Base-by-base conservation (phyloP, 2,329 filamentous ascomycete species). In the Epichloe aotearoae region DNA sequence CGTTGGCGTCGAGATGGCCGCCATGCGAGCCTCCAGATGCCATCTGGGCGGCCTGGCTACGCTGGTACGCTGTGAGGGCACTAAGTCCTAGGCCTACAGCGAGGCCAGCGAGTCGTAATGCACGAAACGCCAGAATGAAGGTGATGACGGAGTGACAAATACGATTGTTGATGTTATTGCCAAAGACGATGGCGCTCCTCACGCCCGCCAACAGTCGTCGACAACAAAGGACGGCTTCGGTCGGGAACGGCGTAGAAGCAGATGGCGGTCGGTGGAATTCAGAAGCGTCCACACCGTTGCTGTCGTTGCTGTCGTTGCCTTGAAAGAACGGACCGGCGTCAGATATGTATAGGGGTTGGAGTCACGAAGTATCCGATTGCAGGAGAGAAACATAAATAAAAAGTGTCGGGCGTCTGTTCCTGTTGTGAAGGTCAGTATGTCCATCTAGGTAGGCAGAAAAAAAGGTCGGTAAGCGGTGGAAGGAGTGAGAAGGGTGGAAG, bases 81-180 rank as follows among this genome's bases (percentile, higher is more conserved):
- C 76, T 73, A 53, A 80, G 65, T 64, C 77, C 78, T 55, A 82
- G 72, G 69, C 78, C 77, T 56, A 78, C 68, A 66, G 73, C 72
- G 61, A 82, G 71, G 67, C 76, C 75, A 57, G 70, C 68, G 53
- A 73, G 67, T 63, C 76, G 72, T 54, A 80, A 59, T 46, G 73
- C 74, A 65, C 76, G 72, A 63, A 72, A 77, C 66, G 77, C 77
- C 76, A 80, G 68, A 54, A 48, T 78, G 72, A 51, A 49, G 46
- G 10, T 7, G 19, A 7, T 7, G 19, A 7, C 34, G 11, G 15
- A 8, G 42, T 19, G 15, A 6, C 5, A 14, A 15, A 26, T n/a
- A 30, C 19, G 19, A 42, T 23, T 34, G 3, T 38, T 49, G 40
- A 3, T 43, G 15, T 10, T 30, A 6, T n/a, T 26, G 47, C 26